Conservation (phyloP, 805 yeast species). For the Grigorovia jiainica region DNA sequence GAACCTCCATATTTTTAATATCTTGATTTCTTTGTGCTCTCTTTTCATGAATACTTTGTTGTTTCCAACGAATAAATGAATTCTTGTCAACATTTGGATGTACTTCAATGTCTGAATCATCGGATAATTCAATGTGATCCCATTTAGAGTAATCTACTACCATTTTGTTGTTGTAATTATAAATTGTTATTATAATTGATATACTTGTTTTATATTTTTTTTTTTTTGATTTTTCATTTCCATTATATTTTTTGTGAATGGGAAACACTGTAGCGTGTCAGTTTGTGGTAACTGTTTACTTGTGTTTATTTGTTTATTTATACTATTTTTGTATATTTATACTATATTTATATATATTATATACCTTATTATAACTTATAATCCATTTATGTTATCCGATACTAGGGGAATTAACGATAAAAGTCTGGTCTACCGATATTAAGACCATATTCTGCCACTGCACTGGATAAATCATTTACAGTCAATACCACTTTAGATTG, state of each 20-base stretch:
- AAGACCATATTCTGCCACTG: slow-evolving; percentile 85
- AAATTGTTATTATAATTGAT: not conserved
- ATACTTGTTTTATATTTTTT: no score
- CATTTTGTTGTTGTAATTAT: slow-evolving; percentile 38
- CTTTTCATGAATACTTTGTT: slow-evolving; percentile 92
- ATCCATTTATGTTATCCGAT: not conserved
- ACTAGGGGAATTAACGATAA: slow-evolving; percentile 46
- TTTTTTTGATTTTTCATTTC: no score
- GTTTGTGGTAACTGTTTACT: no score
- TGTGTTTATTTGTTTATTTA: no score
- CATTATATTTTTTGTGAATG: no score
- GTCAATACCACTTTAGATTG: slow-evolving; percentile 78
- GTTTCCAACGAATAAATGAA: slow-evolving; percentile 93
- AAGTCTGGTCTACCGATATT: slow-evolving; percentile 89
- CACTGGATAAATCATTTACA: slow-evolving; percentile 87
- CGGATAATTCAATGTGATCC: slow-evolving; percentile 94
- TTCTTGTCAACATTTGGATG: slow-evolving; percentile 95
- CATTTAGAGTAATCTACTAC: slow-evolving; percentile 93
- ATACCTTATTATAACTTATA: no score
- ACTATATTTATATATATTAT: no score
- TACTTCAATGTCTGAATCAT: slow-evolving; percentile 93
- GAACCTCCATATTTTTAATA: slow-evolving; percentile 64
- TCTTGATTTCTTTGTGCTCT: slow-evolving; percentile 73
- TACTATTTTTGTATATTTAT: no score
- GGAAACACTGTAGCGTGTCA: no score